A percentile compares a stretch with the other conserved stretches of the same genome.
Conservation (phyloP, 2,329 filamentous ascomycete species). For the Helicocarpus griseus region DNA sequence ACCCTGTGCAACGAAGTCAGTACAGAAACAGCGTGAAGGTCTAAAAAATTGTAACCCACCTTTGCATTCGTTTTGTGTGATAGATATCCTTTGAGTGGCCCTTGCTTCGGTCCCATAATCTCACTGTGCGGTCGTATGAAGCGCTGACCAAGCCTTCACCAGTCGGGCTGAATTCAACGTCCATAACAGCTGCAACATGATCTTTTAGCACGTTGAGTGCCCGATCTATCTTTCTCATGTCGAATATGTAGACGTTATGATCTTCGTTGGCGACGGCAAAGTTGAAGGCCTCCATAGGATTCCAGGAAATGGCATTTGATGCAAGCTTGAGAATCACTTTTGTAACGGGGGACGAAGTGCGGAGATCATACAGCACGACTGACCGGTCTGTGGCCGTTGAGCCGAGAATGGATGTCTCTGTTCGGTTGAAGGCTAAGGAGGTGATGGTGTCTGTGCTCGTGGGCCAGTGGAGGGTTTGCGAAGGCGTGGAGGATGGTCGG, state of each 20-base stretch:
- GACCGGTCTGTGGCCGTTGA: constrained; percentile 78
- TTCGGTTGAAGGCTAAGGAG: constrained; percentile 80
- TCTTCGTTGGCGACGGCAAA: constrained; percentile 90
- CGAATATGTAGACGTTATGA: constrained; percentile 86
- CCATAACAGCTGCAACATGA: constrained; percentile 88
- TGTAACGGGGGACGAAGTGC: constrained; percentile 72
- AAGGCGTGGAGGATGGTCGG: constrained; percentile 63
- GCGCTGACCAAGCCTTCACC: constrained; percentile 88
- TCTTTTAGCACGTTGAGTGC: constrained; percentile 85
- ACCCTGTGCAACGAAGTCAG: constrained; percentile 43
- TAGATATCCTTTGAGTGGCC: constrained; percentile 90
- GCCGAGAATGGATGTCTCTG: constrained; percentile 82
- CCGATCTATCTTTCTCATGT: constrained; percentile 82
- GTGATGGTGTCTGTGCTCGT: constrained; percentile 85
- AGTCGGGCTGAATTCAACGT: constrained; percentile 89
- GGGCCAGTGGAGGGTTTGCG: constrained; percentile 78
- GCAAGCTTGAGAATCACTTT: constrained; percentile 75
- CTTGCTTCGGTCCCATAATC: constrained; percentile 69
- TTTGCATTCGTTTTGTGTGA: constrained; percentile 96
- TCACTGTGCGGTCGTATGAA: constrained; percentile 78
- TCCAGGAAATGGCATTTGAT: constrained; percentile 79
- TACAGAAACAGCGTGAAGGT: neutral
- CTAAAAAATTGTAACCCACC: constrained; percentile 21
- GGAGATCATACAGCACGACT: constrained; percentile 82
- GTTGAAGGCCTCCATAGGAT: constrained; percentile 95